Base-by-base conservation (phyloP, 306 rosid genomes). In the Ormosia semicastrata region DNA sequence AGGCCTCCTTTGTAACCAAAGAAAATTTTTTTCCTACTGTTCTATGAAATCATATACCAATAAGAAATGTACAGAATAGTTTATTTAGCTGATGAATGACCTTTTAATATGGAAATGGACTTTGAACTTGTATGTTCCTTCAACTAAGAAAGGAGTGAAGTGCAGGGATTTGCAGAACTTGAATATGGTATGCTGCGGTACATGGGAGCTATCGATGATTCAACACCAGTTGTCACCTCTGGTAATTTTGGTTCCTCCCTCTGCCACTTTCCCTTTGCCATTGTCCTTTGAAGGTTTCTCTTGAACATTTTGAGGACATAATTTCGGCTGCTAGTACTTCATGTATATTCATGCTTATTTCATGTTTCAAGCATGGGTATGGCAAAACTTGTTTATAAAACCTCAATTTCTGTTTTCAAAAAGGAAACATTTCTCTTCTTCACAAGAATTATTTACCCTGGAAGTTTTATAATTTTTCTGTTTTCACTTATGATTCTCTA, bases 151-250 rank as follows among this genome's bases (percentile, higher is more conserved):
- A 74, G 73, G 58, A 32, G 9, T 76, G 60, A 70, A 82, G 8
- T 82, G 89, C 85, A 92, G 98, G 98, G 95, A 39, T 92, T 94
- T 81, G 98, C 98, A 8, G 97, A 94, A 78, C 97, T 94, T 66
- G 98, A 94, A 81, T 94, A 92, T 56, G 97, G 95, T 49, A 91
- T 94, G 97, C 84, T 94, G 82, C 86, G 92, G 15, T 91, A 90
- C 86, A 91, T 92, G 97, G 89, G 91, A 87, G 97, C 97, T 73
- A 89, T 94, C 10, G 94, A 94, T 64, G 92, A 91, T 78, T 90
- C 94, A 53, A 91, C 97, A 49, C 97, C 87, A 57, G 83, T 94
- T 60, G 94, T 92, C 58, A 92, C 98, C 67, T 89, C 97, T 66
- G 97, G 98, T 92, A 77, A 75, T 72, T 68, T 65, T 32, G 44